Percentiles rank a stretch among this genome's conserved stretches.
phyloP scores from a whole-genome alignment of 192 early-diverging fungal species.

The Jimgerdemannia flammicorona region DNA sequence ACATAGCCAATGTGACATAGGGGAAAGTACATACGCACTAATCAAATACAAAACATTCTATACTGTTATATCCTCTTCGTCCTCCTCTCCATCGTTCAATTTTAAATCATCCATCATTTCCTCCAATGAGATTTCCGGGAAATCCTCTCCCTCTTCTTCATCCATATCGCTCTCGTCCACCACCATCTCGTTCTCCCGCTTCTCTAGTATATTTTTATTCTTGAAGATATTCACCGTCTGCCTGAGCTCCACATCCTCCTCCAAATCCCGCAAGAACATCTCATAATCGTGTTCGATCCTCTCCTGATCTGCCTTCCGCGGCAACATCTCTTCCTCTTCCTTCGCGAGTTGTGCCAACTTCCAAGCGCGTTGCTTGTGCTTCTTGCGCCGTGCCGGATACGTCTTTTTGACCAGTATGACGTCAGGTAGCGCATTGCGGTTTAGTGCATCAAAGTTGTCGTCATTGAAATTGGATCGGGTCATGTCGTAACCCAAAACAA shows the following conservation, averaged over 20 bases:
- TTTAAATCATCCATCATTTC: slow-evolving; percentile 93
- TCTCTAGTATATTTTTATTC: slow-evolving; percentile 29
- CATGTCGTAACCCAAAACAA: slow-evolving; percentile 89
- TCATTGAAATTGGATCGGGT: slow-evolving; percentile 90
- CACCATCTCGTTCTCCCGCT: slow-evolving; percentile 27
- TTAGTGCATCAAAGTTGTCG: slow-evolving; percentile 69
- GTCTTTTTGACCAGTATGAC: slow-evolving; percentile 90
- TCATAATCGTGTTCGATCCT: slow-evolving; percentile 89
- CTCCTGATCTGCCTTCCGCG: slow-evolving; percentile 72
- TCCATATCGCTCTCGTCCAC: slow-evolving; percentile 52
- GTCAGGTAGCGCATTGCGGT: slow-evolving; percentile 71
- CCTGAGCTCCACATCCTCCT: slow-evolving; percentile 96
- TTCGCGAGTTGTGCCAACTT: slow-evolving; percentile 84
- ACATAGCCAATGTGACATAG: no score
- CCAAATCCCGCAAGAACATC: slow-evolving; percentile 94
- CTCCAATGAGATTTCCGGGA: slow-evolving; percentile 90
- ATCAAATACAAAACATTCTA: not conserved
- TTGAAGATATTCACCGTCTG: slow-evolving; percentile 95
- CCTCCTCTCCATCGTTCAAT: slow-evolving; percentile 46
- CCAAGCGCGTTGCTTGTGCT: slow-evolving; percentile 85
- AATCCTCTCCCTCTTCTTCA: slow-evolving; percentile 82
- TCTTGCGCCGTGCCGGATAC: slow-evolving; percentile 86
- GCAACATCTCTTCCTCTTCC: slow-evolving; percentile 83
- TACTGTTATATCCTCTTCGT: slow-evolving; percentile 27
- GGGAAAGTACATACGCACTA: no score